These are phyloP conservation scores for Trichophyton rubrum DNA, from an alignment of 2,329 filamentous ascomycete genomes.

Conservation along the genomic window DNA sequence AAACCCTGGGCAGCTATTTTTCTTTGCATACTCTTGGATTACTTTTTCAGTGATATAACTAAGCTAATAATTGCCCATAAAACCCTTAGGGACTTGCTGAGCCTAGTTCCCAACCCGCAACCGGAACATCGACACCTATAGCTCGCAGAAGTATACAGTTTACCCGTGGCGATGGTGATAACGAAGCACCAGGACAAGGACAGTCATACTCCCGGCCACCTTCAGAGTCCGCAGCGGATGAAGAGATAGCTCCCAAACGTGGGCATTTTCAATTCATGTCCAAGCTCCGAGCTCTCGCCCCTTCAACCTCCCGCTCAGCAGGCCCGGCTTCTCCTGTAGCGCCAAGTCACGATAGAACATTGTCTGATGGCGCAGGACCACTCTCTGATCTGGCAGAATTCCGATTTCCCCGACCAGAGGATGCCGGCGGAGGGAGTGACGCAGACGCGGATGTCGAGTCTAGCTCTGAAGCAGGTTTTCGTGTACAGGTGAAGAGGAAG, in stretches of 20 bases:
- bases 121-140: constrained; percentile 27
- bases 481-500: constrained; percentile 44
- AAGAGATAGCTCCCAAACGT: constrained; percentile 45
- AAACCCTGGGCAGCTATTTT: background rate
- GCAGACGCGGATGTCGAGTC: constrained; percentile 71
- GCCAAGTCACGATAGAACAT: constrained; percentile 26
- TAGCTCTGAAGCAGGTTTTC: constrained; percentile 62
- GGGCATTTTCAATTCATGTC: constrained; percentile 57
- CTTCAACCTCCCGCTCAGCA: constrained; percentile 38
- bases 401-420: constrained; percentile 42
- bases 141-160: constrained; percentile 65
- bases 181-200: constrained; percentile 32
- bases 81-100: background rate
- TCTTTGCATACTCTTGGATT: background rate
- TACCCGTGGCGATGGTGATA: constrained; percentile 43
- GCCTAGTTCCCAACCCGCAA: constrained; percentile 13
- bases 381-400: constrained; percentile 38
- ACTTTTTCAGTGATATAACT: background rate
- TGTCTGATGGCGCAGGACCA: constrained; percentile 32
- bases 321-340: constrained; percentile 35
- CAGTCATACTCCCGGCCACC: constrained; percentile 46
- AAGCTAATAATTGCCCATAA: background rate
- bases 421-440: constrained; percentile 48
- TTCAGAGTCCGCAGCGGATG: constrained; percentile 46
- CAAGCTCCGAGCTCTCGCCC: constrained; percentile 62